Evolutionary conservation across 2,329 filamentous ascomycete genomes (phyloP).

Genomic region (Tolypocladium capitatum): DNA sequence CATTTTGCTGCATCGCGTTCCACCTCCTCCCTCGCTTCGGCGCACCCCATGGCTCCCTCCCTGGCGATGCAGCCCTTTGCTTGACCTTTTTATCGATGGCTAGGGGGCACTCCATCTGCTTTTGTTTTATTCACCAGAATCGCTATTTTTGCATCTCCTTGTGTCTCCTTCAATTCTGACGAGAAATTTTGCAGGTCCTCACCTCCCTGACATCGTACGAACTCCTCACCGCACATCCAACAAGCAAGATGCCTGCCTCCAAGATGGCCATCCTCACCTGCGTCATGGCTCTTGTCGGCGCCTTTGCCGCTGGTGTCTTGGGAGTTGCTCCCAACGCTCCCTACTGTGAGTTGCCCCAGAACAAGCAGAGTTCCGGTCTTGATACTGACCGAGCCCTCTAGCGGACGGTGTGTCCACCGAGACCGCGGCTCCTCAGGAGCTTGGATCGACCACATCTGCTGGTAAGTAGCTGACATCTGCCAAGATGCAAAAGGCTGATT

Average conservation of each 20-base stretch:
- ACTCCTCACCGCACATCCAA: not conserved
- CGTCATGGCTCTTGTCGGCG: slow-evolving; percentile 10
- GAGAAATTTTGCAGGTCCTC: not conserved
- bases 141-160: not conserved
- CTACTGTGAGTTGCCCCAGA: slow-evolving; percentile 2
- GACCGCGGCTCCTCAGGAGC: slow-evolving; percentile 15
- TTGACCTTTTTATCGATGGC: not conserved
- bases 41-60: not conserved
- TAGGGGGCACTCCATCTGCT: not conserved
- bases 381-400: slow-evolving; percentile 4
- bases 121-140: not conserved
- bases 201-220: not conserved
- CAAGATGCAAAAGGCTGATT: not conserved
- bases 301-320: slow-evolving; percentile 7
- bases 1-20: slow-evolving; percentile 1
- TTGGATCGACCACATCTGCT: slow-evolving; percentile 17
- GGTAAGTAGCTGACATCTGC: slow-evolving; percentile 10
- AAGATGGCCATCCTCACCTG: slow-evolving; percentile 14
- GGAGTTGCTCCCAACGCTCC: slow-evolving; percentile 3
- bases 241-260: slow-evolving; percentile 13
- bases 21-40: not conserved
- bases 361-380: not conserved
- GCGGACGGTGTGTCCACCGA: slow-evolving; percentile 16
- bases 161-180: not conserved
- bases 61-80: not conserved